phyloP scores from a whole-genome alignment of 2,329 filamentous ascomycete genomes.

The Cytospora paraplurivora region DNA sequence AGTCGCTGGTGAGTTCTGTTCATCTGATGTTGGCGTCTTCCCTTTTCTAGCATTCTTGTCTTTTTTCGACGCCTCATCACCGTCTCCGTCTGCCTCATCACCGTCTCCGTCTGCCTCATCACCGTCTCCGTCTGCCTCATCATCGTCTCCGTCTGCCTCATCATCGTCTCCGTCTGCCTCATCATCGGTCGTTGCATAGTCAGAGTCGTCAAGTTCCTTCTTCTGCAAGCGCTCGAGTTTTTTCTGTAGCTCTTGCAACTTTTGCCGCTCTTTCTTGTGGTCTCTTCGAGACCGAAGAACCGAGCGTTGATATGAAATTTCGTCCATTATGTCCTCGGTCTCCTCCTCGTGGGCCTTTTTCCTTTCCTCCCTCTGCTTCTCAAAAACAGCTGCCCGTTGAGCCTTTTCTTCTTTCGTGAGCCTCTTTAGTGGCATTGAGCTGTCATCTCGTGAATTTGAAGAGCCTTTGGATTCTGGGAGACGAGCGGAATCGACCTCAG shows the following conservation, averaged over 20 bases:
- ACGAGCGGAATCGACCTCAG: slow-evolving; percentile 2
- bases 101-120: too few species aligned
- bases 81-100: background rate
- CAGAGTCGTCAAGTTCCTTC: slow-evolving; percentile 15
- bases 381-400: slow-evolving; percentile 7
- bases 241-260: slow-evolving; percentile 11
- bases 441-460: background rate
- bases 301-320: slow-evolving; percentile 8
- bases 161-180: background rate
- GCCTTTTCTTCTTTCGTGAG: slow-evolving; percentile 15
- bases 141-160: background rate
- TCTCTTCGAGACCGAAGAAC: slow-evolving; percentile 18
- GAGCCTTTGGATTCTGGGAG: slow-evolving; percentile 11
- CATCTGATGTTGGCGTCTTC: background rate
- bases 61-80: background rate
- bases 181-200: slow-evolving; percentile 15
- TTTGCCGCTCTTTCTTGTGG: slow-evolving; percentile 18
- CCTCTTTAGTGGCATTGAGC: background rate
- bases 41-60: background rate
- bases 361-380: slow-evolving; percentile 10
- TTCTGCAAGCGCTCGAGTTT: slow-evolving; percentile 10
- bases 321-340: slow-evolving; percentile 9
- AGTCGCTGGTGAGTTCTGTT: background rate
- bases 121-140: too few species aligned
- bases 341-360: slow-evolving; percentile 12